Evolutionary conservation across 1,139 yeast genomes (phyloP), one percentile per base, ranked within the genome.

Genomic region (Saccharomyces hybrid): DNA sequence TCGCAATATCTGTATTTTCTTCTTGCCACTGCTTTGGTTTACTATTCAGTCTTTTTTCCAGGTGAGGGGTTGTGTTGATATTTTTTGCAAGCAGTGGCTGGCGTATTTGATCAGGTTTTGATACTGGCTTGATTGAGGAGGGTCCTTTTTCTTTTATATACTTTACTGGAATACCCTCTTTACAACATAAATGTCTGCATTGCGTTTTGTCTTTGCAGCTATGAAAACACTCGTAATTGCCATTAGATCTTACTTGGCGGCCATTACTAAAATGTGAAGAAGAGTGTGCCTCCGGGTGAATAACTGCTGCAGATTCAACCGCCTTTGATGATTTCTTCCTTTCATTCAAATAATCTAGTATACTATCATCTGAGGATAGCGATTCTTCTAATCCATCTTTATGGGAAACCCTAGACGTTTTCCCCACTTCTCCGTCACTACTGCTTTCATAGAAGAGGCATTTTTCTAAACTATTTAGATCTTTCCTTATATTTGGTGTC

Each of bases 151-250:
- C 16, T 32, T 50, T 41, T 13, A 58, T 28, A 32, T 46, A 38
- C 16, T 50, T 47, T 47, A 56, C 57, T 9, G 71, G 70, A 0
- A 76, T 63, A 1, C 80, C 80, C 48, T 74, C 77, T 46, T 73
- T 70, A 54, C 80, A 77, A 52, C 80, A 77, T 5, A 73, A 51
- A 59, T 77, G 80, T 8, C 79, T 70, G 56, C 80, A 77, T 1
- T 61, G 58, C 5, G 25, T 26, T 47, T 58, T 59, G 55, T 65
- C 62, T 53, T 70, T 75, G 57, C 81, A 78, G 2, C 62, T 52
- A 57, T 78, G 81, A 46, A 70, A 65, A 54, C 80, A 77, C 49
- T 68, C 65, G 47, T 64, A 63, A 32, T 67, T 70, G 1, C 75
- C 75, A 55, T 70, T 69, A 3, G 63, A 29, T 25, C 62, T 29